A percentile compares a stretch with the other conserved stretches of the same genome.
Evolutionary conservation across 2,329 filamentous ascomycete species (phyloP).

Genomic region (Xenosphaeropsis pyriputrescens): DNA sequence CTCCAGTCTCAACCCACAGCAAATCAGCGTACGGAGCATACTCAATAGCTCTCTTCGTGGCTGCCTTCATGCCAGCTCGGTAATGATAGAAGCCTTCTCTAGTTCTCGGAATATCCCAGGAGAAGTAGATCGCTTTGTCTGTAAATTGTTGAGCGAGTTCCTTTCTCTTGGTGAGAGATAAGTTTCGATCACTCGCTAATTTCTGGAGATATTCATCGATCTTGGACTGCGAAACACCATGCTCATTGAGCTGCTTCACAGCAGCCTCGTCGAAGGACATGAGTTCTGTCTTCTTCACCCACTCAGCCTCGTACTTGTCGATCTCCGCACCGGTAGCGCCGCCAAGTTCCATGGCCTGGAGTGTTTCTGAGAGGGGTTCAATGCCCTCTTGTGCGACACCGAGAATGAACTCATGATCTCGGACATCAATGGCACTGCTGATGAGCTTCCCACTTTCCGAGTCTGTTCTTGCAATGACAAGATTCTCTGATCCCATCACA

Average conservation of each 20-base stretch:
- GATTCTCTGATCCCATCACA: constrained; percentile 89
- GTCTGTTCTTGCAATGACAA: constrained; percentile 89
- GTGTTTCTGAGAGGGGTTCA: constrained; percentile 71
- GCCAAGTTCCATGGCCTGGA: constrained; percentile 76
- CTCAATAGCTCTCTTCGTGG: constrained; percentile 83
- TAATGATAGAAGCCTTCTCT: constrained; percentile 92
- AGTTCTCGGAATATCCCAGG: constrained; percentile 83
- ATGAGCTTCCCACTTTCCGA: constrained; percentile 87
- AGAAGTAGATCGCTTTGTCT: constrained; percentile 61
- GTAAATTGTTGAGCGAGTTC: constrained; percentile 54
- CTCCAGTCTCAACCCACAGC: constrained; percentile 92
- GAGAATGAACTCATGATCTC: constrained; percentile 94
- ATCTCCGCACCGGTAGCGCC: constrained; percentile 71
- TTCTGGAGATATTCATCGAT: constrained; percentile 53
- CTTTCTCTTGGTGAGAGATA: constrained; percentile 67
- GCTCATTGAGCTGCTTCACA: constrained; percentile 53
- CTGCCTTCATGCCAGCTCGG: constrained; percentile 66
- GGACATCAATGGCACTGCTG: constrained; percentile 79
- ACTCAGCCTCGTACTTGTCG: constrained; percentile 70
- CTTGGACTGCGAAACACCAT: constrained; percentile 46
- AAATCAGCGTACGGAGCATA: constrained; percentile 91
- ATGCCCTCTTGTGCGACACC: constrained; percentile 63
- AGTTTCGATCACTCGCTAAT: constrained; percentile 49
- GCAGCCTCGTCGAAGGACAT: constrained; percentile 89
- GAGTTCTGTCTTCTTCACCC: constrained; percentile 76